phyloP scores from a whole-genome alignment of 2,329 filamentous ascomycete genomes.

The Sphaceloma murrayae region DNA sequence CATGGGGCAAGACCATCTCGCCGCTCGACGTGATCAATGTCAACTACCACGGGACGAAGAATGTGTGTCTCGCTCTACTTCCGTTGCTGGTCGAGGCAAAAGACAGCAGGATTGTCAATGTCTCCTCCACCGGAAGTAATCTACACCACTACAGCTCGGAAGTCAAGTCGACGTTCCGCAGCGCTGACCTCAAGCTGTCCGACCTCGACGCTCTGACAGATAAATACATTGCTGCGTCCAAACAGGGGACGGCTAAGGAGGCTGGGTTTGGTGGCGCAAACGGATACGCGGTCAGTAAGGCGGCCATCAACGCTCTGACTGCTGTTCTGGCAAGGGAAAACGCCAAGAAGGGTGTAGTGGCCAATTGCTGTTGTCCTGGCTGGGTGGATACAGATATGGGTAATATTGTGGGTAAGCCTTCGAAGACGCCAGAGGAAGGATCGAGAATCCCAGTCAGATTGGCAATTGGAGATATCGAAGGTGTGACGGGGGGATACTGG shows the following conservation, averaged over 20 bases:
- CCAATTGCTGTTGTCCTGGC: constrained; percentile 33
- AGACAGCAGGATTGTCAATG: constrained; percentile 28
- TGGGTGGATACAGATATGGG: constrained; percentile 33
- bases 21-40: constrained; percentile 26
- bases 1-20: constrained; percentile 25
- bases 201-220: constrained; percentile 27
- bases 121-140: constrained; percentile 28
- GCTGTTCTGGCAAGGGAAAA: constrained; percentile 26
- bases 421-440: constrained; percentile 30
- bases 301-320: constrained; percentile 29
- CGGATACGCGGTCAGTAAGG: constrained; percentile 30
- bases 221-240: constrained; percentile 24
- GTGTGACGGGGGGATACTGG: constrained; percentile 30
- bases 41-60: constrained; percentile 30
- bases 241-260: constrained; percentile 21
- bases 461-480: constrained; percentile 29
- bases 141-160: constrained; percentile 26
- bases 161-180: constrained; percentile 24
- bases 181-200: constrained; percentile 20
- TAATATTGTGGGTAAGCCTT: constrained; percentile 25
- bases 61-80: constrained; percentile 29
- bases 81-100: constrained; percentile 29
- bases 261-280: constrained; percentile 26
- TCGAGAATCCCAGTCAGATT: constrained; percentile 30
- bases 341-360: constrained; percentile 20